Evolutionary conservation across 1,139 yeast species (phyloP), one percentile per base, ranked within the genome.

Genomic region (Suhomyces guaymorum): DNA sequence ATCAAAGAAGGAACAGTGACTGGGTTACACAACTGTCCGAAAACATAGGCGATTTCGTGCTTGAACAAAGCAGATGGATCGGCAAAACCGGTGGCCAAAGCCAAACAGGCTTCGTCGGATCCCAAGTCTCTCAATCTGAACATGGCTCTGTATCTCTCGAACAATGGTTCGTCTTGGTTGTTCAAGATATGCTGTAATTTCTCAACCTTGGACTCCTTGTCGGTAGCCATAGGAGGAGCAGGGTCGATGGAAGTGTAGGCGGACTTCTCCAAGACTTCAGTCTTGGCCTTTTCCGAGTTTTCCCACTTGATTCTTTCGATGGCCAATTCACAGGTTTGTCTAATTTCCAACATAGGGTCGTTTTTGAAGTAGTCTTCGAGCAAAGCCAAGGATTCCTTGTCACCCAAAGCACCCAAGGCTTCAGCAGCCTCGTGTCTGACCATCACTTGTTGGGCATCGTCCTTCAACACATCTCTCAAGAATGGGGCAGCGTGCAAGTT

Each of bases 371-470:
- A 88, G 33, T 80, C 68, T 44, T 77, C 66, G 47, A 94, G 75
- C 35, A 89, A 61, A 1, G 67, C 75, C 40, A 92, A 62, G n/a
- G 96, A 85, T 4, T 78, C 82, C 32, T 66, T 63, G 59, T 89
- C 95, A 31, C 96, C 96, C 37, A 94, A 70, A 24, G 98, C 98
- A 41, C 98, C 99, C 38, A 94, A 73, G 20, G 97, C 98, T 64
- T 94, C 99, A 9, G 98, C 98, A 14, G 98, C 98, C 63, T 94
- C 99, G 60, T 94, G 99, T 61, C 99, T 84, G 23, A 94, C 99
- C 97, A 94, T 94, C 41, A 86, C 72, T 57, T 84, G 92, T 65
- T 94, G 97, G 32, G 69, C 53, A 17, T 54, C 51, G 56, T 84
- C 82, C 38, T 66, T 63, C 49, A 92, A 73, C 22, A 87, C 95